Percentiles rank a stretch among this genome's conserved stretches.
Conservation (phyloP, 345 rosid genomes). For the Cardamine occulta region DNA sequence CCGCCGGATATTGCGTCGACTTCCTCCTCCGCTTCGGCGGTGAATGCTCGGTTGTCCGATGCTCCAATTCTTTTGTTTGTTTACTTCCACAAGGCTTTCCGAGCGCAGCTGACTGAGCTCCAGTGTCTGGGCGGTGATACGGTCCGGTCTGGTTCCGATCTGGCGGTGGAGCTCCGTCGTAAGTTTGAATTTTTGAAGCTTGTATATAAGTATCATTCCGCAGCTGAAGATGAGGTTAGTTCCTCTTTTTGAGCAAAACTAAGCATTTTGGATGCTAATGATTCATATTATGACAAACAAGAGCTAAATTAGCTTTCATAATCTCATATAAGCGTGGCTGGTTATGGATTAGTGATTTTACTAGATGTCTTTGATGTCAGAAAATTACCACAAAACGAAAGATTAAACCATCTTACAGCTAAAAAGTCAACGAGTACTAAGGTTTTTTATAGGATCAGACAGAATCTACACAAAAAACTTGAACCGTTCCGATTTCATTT, state of each 20-base stretch:
- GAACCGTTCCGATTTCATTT: neutral
- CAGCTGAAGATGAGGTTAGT: conserved; percentile 78
- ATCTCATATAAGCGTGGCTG: neutral
- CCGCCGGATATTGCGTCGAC: conserved; percentile 29
- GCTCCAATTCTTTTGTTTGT: conserved; percentile 67
- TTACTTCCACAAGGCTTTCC: conserved; percentile 70
- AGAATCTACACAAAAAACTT: neutral
- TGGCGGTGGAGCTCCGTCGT: conserved; percentile 50
- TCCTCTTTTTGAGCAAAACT: no score
- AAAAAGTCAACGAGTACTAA: conserved; percentile 12
- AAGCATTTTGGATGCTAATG: no score
- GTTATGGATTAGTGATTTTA: neutral
- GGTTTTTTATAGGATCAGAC: neutral
- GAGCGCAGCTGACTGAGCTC: conserved; percentile 61
- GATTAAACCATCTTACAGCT: neutral
- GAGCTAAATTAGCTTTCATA: neutral
- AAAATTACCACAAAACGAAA: neutral
- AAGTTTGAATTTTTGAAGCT: conserved; percentile 70
- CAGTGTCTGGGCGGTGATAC: conserved; percentile 45
- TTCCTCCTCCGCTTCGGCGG: conserved; percentile 9
- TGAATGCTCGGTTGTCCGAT: conserved; percentile 46
- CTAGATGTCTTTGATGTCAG: neutral
- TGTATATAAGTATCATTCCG: conserved; percentile 64
- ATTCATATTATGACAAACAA: conserved; percentile 1
- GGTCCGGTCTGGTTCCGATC: conserved; percentile 36